Conservation (phyloP, 2,329 filamentous ascomycete species). For the Penicillium sp. region DNA sequence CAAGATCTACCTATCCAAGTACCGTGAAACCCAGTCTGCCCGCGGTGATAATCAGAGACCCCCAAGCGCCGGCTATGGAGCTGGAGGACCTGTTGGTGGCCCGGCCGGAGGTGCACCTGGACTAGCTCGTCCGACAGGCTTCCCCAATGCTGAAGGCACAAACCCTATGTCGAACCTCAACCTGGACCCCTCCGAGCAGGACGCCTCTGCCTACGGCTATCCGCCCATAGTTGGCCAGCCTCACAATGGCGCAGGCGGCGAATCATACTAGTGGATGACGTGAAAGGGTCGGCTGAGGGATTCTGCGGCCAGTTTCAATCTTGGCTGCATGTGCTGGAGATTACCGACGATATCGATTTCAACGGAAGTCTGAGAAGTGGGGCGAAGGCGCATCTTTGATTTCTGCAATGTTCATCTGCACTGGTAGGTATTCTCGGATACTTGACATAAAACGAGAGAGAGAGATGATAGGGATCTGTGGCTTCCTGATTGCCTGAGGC, state of each 20-base stretch:
- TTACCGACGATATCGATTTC: neutral
- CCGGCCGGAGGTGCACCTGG: conserved; percentile 13
- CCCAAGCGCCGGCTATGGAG: conserved; percentile 47
- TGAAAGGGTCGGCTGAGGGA: neutral
- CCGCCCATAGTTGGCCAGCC: conserved; percentile 46
- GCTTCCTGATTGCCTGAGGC: neutral
- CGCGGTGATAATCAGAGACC: conserved; percentile 64
- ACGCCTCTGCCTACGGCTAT: conserved; percentile 46
- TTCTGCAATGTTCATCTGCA: conserved; percentile 2
- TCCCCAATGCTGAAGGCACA: conserved; percentile 43
- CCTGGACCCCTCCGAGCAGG: conserved; percentile 48
- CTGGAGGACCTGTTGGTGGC: conserved; percentile 41
- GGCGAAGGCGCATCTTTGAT: conserved; percentile 2
- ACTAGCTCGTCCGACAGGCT: conserved; percentile 32
- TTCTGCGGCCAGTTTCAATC: neutral
- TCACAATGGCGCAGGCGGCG: conserved; percentile 49
- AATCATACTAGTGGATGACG: conserved; percentile 38
- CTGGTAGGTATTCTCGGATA: neutral
- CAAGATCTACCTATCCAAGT: conserved; percentile 97
- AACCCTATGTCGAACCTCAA: conserved; percentile 46
- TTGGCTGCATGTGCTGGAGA: neutral
- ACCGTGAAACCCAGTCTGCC: conserved; percentile 88
- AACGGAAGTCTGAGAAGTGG: conserved; percentile 1
- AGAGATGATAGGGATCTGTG: neutral
- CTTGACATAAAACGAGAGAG: neutral